Base-by-base conservation (phyloP, 345 rosid genomes). In the Lepidium africanum region DNA sequence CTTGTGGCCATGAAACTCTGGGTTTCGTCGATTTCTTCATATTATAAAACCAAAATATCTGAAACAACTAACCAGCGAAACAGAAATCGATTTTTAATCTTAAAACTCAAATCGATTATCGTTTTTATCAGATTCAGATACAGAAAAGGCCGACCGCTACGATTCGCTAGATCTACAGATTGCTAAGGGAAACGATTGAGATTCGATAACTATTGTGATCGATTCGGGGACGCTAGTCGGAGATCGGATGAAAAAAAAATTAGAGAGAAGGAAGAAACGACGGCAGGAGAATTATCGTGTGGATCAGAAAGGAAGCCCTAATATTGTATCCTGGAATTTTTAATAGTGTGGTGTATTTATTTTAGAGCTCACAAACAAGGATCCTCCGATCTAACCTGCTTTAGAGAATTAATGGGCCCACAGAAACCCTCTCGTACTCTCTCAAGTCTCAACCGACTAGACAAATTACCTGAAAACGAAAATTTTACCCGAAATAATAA, bases 1-100 rank as follows among this genome's bases (percentile, higher is more conserved):
- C 87, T 12, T 80, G 50, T 37, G 85, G 81, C 92, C 90, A 83
- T 51, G 92, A 75, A 59, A 84, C 88, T 45, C 79, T 80, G 69
- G 81, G 72, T 81, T 81, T 88, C 84, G 70, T 71, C 80, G 60
- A 70, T 65, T 74, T 81, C 86, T 77, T 75, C 88, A 79, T 81
- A 23, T 36, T 52, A 52, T 12, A 38, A 7, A 37, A 54, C 4
- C 42, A 48, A 23, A 57, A 38, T 9, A 27, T 35, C 66, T 46
- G 65, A 64, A 52, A 39, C 14, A 69, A 58, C 36, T 10, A n/a
- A 61, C 47, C 59, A 30, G 11, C 23, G 56, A 14, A 45, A 70
- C 23, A 52, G 16, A 11, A 56, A 5, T 63, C 64, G 50, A 40
- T 61, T 59, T n/a, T 5, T 6, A n/a, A n/a, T n/a, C 7, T 30